Percentiles rank a stretch among this genome's conserved stretches.
These are phyloP conservation scores for Austropuccinia psidii DNA, from an alignment of 1,284 basidiomycete species.

Conservation along the genomic window DNA sequence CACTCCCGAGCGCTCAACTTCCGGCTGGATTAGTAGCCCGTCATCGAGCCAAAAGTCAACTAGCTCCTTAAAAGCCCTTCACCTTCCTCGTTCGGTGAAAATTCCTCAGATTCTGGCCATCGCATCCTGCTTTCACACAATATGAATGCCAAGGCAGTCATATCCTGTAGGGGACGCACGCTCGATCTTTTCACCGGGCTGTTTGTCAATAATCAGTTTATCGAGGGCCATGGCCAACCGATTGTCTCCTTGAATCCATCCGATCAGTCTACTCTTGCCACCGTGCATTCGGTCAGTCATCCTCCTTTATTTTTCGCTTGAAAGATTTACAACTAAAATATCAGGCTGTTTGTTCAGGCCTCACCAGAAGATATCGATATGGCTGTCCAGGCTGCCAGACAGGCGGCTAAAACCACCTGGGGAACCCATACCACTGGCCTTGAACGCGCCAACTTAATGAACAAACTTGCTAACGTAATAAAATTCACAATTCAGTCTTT, in stretches of 20 bases:
- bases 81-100: too few relatives aligned
- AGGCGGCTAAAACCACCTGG: conserved; percentile 38
- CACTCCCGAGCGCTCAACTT: too few relatives aligned
- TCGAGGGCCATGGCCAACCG: conserved; percentile 35
- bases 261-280: conserved; percentile 24
- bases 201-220: conserved; percentile 40
- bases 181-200: conserved; percentile 37
- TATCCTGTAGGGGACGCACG: conserved; percentile 9
- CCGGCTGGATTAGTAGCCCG: too few relatives aligned
- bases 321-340: too few relatives aligned
- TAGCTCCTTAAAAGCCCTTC: too few relatives aligned
- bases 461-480: conserved; percentile 37
- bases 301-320: too few relatives aligned
- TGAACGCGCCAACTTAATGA: conserved; percentile 35
- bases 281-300: conserved; percentile 24
- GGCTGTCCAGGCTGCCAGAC: conserved; percentile 37
- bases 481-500: neutral
- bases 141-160: conserved; percentile 1
- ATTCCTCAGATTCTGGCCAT: too few relatives aligned
- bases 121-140: too few relatives aligned
- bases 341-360: conserved; percentile 21
- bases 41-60: too few relatives aligned
- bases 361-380: conserved; percentile 37
- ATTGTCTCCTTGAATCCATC: conserved; percentile 38
- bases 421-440: conserved; percentile 35